Conservation (phyloP, 2,329 filamentous ascomycete genomes). For the Colletotrichum musicola region DNA sequence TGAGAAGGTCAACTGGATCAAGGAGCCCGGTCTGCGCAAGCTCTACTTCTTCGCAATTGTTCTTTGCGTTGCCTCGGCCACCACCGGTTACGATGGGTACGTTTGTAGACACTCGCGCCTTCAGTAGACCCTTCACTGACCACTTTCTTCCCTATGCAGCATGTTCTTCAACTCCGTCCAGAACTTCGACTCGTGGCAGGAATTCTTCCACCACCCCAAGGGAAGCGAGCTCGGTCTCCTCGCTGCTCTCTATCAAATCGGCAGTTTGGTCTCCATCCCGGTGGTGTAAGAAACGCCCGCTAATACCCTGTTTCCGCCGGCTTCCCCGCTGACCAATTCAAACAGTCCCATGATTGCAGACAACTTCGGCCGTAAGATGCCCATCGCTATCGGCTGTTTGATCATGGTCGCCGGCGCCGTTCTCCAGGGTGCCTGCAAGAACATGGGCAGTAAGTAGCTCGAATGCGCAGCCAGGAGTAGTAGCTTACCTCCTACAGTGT, state of each 20-base stretch:
- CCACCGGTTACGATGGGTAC: constrained; percentile 69
- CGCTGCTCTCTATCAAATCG: constrained; percentile 70
- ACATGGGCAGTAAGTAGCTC: constrained; percentile 48
- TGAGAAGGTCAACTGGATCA: constrained; percentile 64
- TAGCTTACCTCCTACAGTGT: constrained; percentile 25
- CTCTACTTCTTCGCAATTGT: constrained; percentile 66
- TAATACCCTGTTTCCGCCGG: too few relatives aligned
- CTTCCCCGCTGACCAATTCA: not conserved
- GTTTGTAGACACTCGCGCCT: constrained; percentile 29
- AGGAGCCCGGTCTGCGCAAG: constrained; percentile 67
- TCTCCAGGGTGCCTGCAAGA: constrained; percentile 65
- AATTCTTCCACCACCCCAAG: constrained; percentile 61
- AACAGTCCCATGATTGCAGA: constrained; percentile 65
- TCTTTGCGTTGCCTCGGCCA: constrained; percentile 67
- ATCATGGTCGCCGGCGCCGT: constrained; percentile 69
- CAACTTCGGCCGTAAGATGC: constrained; percentile 63
- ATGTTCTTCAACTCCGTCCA: constrained; percentile 61
- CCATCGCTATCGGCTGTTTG: constrained; percentile 65
- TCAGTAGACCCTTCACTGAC: constrained; percentile 13
- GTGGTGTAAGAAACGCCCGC: constrained; percentile 58
- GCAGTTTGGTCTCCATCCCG: constrained; percentile 68
- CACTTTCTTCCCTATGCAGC: constrained; percentile 42
- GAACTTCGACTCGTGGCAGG: constrained; percentile 58
- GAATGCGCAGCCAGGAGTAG: not conserved
- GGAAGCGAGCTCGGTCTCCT: constrained; percentile 64